Evolutionary conservation across 495 filamentous ascomycete genomes (phyloP), one percentile per base, ranked within the genome.

Genomic region (Aspergillus steynii): DNA sequence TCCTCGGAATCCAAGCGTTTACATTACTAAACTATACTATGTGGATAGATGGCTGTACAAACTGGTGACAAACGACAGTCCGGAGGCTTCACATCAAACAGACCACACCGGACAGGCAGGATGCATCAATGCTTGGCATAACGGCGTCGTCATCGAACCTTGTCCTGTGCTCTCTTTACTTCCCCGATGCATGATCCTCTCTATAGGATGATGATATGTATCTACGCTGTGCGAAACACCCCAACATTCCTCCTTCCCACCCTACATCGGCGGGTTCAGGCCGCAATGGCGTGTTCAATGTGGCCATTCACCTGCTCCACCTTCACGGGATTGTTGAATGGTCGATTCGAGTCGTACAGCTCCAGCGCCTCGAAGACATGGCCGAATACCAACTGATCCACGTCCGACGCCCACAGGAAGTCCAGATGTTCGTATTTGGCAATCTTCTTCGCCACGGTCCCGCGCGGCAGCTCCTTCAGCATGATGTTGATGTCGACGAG

Each of bases 371-470:
- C 86, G 66, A 96, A 92, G 12, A 98, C 91, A 74, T 96, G 88
- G 9, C 85, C 89, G 67, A 96, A 96, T 2, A 98, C 94, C 46
- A 90, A 82, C n/a, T 79, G 77, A 53, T 95, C 82, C 10, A 96
- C 90, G 67, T 97, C 90, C 29, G 83, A 75, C 4, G 90, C 94
- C 95, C 95, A 99, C n/a, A 99, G 78, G 69, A 99, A 96, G 72
- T 99, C 95, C 42, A 99, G 83, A 74, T 99, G 95, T 68, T 99
- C 95, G 69, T 96, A 99, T 61, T 96, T 91, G 4, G 87, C 84
- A 53, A 98, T 88, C 64, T 90, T 87, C 58, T 85, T 94, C 12
- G 91, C 91, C 14, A 92, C 77, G 5, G 94, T 99, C 65, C 90
- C 89, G 10, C 79, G 79, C 0, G 95, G 95, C 25, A 99, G 78